A percentile compares a stretch with the other conserved stretches of the same genome.
phyloP scores from a whole-genome alignment of 768 basidiomycete genomes.

The Amanita molliuscula region DNA sequence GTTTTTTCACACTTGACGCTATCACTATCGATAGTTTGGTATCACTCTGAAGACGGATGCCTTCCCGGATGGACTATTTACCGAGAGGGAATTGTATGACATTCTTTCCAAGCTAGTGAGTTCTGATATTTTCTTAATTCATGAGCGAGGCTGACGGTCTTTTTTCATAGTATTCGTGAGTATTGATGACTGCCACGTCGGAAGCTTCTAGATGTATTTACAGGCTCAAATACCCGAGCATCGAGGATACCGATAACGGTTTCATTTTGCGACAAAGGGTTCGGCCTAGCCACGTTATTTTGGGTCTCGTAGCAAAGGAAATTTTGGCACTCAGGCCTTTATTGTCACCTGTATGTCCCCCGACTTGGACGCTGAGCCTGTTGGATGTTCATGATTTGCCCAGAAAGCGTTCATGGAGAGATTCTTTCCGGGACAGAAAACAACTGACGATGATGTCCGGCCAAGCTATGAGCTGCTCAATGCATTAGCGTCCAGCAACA shows the following conservation, averaged over 20 bases:
- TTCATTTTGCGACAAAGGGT: slow-evolving; percentile 20
- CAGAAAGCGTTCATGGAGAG: slow-evolving; percentile 4
- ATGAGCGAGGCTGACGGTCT: neutral
- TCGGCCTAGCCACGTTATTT: slow-evolving; percentile 20
- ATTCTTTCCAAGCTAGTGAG: slow-evolving; percentile 27
- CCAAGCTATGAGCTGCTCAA: slow-evolving; percentile 29
- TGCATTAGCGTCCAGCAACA: slow-evolving; percentile 22
- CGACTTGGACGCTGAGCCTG: neutral
- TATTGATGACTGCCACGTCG: neutral
- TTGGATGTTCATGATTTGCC: neutral
- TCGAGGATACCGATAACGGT: slow-evolving; percentile 18
- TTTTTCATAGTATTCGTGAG: slow-evolving; percentile 3
- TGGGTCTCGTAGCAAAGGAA: slow-evolving; percentile 21
- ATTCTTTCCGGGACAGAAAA: slow-evolving; percentile 1
- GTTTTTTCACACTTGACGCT: neutral
- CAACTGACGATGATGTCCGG: slow-evolving; percentile 20
- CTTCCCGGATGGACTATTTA: slow-evolving; percentile 32
- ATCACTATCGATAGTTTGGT: slow-evolving; percentile 27
- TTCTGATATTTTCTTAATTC: neutral
- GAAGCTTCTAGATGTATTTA: neutral
- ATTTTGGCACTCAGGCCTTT: slow-evolving; percentile 10
- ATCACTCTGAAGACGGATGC: slow-evolving; percentile 35
- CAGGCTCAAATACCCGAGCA: slow-evolving; percentile 5
- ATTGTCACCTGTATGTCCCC: neutral
- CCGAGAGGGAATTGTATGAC: slow-evolving; percentile 36